These are phyloP conservation scores for Byssochlamys sp. DNA, from an alignment of 2,329 filamentous ascomycete genomes.

Conservation along the genomic window DNA sequence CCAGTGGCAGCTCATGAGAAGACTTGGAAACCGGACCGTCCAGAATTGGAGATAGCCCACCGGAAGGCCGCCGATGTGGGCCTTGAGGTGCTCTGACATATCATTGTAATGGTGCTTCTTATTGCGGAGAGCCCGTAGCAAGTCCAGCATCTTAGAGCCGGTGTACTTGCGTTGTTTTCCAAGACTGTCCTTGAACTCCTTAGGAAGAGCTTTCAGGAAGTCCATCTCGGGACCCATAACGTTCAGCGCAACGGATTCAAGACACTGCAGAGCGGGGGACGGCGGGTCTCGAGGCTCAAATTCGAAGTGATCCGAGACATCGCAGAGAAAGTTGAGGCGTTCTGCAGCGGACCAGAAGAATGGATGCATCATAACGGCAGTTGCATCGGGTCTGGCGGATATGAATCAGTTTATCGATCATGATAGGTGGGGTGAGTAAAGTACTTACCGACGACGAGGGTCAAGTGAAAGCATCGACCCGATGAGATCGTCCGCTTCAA, in stretches of 20 bases:
- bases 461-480: slow-evolving; percentile 64
- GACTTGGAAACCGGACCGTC: slow-evolving; percentile 65
- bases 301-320: slow-evolving; percentile 93
- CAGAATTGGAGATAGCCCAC: slow-evolving; percentile 79
- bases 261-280: slow-evolving; percentile 53
- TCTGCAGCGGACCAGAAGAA: slow-evolving; percentile 95
- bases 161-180: slow-evolving; percentile 95
- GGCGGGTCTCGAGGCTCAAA: slow-evolving; percentile 79
- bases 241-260: slow-evolving; percentile 41
- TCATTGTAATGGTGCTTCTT: slow-evolving; percentile 98
- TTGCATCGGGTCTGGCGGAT: slow-evolving; percentile 53
- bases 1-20: slow-evolving; percentile 70
- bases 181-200: slow-evolving; percentile 75
- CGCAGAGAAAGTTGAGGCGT: slow-evolving; percentile 82
- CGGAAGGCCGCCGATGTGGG: slow-evolving; percentile 61
- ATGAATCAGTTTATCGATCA: slow-evolving; percentile 8
- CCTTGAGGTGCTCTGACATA: slow-evolving; percentile 71
- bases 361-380: slow-evolving; percentile 77
- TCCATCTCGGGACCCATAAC: slow-evolving; percentile 53
- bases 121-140: slow-evolving; percentile 80
- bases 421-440: not conserved
- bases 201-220: slow-evolving; percentile 67
- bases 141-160: slow-evolving; percentile 69
- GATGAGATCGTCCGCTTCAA: slow-evolving; percentile 81
- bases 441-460: slow-evolving; percentile 47